Evolutionary conservation across 2,329 filamentous ascomycete genomes (phyloP), one percentile per base, ranked within the genome.

Genomic region (Stachybotrys chartarum): DNA sequence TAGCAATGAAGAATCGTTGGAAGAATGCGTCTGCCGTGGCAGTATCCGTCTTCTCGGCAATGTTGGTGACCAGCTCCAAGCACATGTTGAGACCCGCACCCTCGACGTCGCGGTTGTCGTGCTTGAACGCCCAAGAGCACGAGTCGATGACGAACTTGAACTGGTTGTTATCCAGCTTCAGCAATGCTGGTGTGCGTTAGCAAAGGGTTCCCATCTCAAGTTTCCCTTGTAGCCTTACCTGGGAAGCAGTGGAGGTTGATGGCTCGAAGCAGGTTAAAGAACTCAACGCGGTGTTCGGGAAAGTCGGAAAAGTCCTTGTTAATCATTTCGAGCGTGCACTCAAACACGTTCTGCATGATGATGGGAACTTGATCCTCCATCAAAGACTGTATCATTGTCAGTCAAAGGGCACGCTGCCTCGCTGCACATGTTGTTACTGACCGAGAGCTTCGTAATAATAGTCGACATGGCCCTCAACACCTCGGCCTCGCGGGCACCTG

Each of bases 271-370:
- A 99, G 83, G 73, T 96, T 97, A 82, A 99, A 99, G 74, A 99
- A 99, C 72, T 97, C 93, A n/a, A 99, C 94, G 56, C 95, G 88
- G 70, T 99, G 94, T 72, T 99, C 94, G 0, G 94, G 94, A 72
- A 96, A 99, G 70, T 99, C 94, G 50, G 95, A 97, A 74, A 99
- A 99, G 73, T 99, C 94, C 77, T 99, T 99, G 83, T 97, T 99
- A 77, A 99, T 99, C 94, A 99, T 99, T 66, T 96, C 91, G 55
- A 99, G 79, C 3, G 94, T 99, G 78, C 93, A 97, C 73, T 97
- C 93, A 66, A 99, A 99, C 30, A 99, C 91, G 63, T 93, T 95
- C 72, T 97, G 92, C 90, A 99, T 96, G 67, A 99, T 97, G 51
- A 87, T 87, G 10, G 94, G 91, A 48, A 99, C 91, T 73, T 97